A percentile compares a stretch with the other conserved stretches of the same genome.
phyloP scores from a whole-genome alignment of 192 early-diverging fungal species.

The Coemansia sp. region DNA sequence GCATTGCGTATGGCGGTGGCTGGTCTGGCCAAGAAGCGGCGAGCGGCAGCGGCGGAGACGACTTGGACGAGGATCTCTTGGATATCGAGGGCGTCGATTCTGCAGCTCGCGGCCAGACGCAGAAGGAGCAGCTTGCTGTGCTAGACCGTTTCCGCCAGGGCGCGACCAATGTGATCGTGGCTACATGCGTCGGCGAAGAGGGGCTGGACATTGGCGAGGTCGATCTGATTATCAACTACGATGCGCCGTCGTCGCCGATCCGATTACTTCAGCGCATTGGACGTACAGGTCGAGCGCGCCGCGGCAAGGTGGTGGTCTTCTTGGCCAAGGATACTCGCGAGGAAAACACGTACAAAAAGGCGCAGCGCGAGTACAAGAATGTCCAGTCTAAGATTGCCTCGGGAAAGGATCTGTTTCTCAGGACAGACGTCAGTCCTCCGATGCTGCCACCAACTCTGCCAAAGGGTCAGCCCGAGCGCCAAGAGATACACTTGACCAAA shows the following conservation, averaged over 20 bases:
- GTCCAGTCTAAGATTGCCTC: slow-evolving; percentile 42
- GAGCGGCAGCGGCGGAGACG: not conserved
- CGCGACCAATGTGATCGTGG: slow-evolving; percentile 79
- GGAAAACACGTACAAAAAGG: slow-evolving; percentile 49
- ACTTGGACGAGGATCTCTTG: slow-evolving; percentile 12
- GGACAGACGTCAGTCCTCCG: slow-evolving; percentile 43
- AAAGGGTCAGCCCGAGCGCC: slow-evolving; percentile 20
- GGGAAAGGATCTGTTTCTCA: slow-evolving; percentile 35
- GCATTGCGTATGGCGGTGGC: slow-evolving; percentile 9
- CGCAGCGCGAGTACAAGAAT: slow-evolving; percentile 51
- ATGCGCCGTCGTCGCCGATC: slow-evolving; percentile 56
- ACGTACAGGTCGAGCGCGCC: slow-evolving; percentile 48
- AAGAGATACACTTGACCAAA: slow-evolving; percentile 30
- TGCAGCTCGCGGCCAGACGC: slow-evolving; percentile 70
- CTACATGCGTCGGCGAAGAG: slow-evolving; percentile 92
- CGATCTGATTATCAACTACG: slow-evolving; percentile 89
- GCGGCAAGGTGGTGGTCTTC: slow-evolving; percentile 50
- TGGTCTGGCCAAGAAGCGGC: not conserved
- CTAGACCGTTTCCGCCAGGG: slow-evolving; percentile 74
- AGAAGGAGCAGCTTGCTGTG: slow-evolving; percentile 80
- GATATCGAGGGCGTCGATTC: slow-evolving; percentile 19
- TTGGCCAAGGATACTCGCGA: slow-evolving; percentile 50
- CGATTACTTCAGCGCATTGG: slow-evolving; percentile 53
- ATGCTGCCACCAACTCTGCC: slow-evolving; percentile 44
- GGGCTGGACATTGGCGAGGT: slow-evolving; percentile 96